Base-by-base conservation (phyloP, 441 rosid genomes). In the Omphalea diandra region DNA sequence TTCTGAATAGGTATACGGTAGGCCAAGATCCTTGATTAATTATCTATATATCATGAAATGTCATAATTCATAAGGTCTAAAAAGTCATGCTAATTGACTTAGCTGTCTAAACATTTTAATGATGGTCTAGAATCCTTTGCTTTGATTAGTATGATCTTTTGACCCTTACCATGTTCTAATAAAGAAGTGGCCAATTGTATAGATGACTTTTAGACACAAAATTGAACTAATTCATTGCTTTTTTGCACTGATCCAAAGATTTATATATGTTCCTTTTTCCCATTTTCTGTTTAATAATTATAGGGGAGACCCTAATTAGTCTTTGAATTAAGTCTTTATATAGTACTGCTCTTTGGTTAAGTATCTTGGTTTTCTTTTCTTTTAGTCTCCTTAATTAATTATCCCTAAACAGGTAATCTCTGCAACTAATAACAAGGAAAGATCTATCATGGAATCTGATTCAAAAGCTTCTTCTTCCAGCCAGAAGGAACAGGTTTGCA, bases 381-480 rank as follows among this genome's bases (percentile, higher is more conserved):
- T 63, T 22, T 36, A 24, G 33, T 54, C 32, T 50, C 11, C 22
- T 27, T 58, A 38, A 35, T n/a, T 5, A 18, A 5, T 24, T 31
- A 5, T 8, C 6, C 24, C 32, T 72, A 8, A 46, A 49, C 77
- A 78, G 81, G 73, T 36, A 33, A 68, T 15, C 50, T 29, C 29
- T 31, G 44, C 46, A 43, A 5, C 72, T 17, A 38, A 73, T 17
- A 49, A 76, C 14, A 50, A 65, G 29, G 76, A 69, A 46, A 77
- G 64, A 63, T 38, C 73, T 27, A n/a, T 71, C 54, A 27, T 54
- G 78, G 85, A 73, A 63, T 59, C 75, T 54, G 79, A 76, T 31
- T 64, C 84, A 29, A 65, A 65, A 40, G 69, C 67, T 36, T 73
- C 86, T 75, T 80, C 82, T 72, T 82, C 76, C n/a, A 63, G 70